These are phyloP conservation scores for Sugiyamaella pinicola DNA, from an alignment of 1,139 yeast genomes.

Conservation along the genomic window DNA sequence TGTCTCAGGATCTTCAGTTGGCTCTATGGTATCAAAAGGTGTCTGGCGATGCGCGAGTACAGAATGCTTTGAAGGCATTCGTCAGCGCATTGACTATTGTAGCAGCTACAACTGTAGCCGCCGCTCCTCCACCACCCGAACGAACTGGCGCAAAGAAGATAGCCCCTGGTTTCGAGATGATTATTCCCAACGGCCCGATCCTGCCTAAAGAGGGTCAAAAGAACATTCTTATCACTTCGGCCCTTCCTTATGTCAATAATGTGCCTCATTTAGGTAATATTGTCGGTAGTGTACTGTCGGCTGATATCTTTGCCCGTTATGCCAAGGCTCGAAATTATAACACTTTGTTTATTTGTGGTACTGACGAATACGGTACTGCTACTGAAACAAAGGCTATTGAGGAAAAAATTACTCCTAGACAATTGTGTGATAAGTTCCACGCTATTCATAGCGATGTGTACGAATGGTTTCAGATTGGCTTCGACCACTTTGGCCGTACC, in stretches of 20 bases:
- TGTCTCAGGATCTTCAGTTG: slow-evolving; percentile 38
- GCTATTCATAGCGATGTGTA: slow-evolving; percentile 84
- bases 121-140: slow-evolving; percentile 43
- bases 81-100: slow-evolving; percentile 20
- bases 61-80: slow-evolving; percentile 23
- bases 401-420: slow-evolving; percentile 83
- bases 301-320: slow-evolving; percentile 92
- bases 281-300: slow-evolving; percentile 90
- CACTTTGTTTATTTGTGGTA: slow-evolving; percentile 87
- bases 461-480: slow-evolving; percentile 95
- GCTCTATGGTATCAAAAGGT: slow-evolving; percentile 41
- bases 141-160: slow-evolving; percentile 60
- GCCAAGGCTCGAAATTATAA: slow-evolving; percentile 87
- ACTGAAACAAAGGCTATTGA: slow-evolving; percentile 98
- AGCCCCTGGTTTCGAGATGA: slow-evolving; percentile 42
- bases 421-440: slow-evolving; percentile 89
- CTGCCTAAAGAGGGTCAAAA: slow-evolving; percentile 70
- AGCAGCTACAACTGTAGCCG: slow-evolving; percentile 37
- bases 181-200: slow-evolving; percentile 36
- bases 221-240: slow-evolving; percentile 88
- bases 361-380: slow-evolving; percentile 99
- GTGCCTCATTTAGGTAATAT: slow-evolving; percentile 98
- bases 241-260: slow-evolving; percentile 95
- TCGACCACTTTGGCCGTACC: slow-evolving; percentile 95
- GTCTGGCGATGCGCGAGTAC: slow-evolving; percentile 34